Evolutionary conservation across 768 basidiomycete genomes (phyloP).

Genomic region (Paxillus rubicundulus): DNA sequence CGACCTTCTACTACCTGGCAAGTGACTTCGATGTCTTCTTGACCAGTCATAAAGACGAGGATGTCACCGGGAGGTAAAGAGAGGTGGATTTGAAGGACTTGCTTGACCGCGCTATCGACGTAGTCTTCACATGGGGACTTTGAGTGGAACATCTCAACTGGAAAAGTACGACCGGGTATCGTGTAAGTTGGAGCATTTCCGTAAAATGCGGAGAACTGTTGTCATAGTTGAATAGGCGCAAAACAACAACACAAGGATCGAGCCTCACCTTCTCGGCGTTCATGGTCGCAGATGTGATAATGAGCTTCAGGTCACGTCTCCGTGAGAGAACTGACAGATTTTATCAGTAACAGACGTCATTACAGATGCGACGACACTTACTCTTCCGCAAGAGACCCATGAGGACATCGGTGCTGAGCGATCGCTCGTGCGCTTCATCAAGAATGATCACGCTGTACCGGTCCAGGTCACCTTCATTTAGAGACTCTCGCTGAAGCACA

Average conservation of each 20-base stretch:
- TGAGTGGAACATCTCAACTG: conserved; percentile 92
- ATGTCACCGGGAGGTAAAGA: conserved; percentile 93
- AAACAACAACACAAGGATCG: background rate
- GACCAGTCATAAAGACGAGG: conserved; percentile 98
- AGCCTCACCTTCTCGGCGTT: conserved; percentile 88
- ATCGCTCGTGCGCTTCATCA: conserved; percentile 99
- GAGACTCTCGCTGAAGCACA: conserved; percentile 93
- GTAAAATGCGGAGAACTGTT: conserved; percentile 92
- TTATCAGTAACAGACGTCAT: conserved; percentile 2
- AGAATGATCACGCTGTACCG: conserved; percentile 95
- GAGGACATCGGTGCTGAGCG: conserved; percentile 93
- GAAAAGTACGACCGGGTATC: conserved; percentile 93
- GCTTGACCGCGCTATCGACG: conserved; percentile 97
- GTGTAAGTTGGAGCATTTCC: conserved; percentile 94
- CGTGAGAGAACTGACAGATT: conserved; percentile 68
- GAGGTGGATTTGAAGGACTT: conserved; percentile 94
- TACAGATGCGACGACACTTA: conserved; percentile 36
- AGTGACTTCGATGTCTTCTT: conserved; percentile 97
- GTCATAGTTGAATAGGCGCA: background rate
- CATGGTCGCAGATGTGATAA: conserved; percentile 99
- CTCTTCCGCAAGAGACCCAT: conserved; percentile 96
- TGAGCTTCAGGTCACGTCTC: conserved; percentile 88
- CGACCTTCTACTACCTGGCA: conserved; percentile 90
- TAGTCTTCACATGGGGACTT: conserved; percentile 99
- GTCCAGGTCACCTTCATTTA: conserved; percentile 98